phyloP scores from a whole-genome alignment of 768 basidiomycete species.

The Boletus speciosus region DNA sequence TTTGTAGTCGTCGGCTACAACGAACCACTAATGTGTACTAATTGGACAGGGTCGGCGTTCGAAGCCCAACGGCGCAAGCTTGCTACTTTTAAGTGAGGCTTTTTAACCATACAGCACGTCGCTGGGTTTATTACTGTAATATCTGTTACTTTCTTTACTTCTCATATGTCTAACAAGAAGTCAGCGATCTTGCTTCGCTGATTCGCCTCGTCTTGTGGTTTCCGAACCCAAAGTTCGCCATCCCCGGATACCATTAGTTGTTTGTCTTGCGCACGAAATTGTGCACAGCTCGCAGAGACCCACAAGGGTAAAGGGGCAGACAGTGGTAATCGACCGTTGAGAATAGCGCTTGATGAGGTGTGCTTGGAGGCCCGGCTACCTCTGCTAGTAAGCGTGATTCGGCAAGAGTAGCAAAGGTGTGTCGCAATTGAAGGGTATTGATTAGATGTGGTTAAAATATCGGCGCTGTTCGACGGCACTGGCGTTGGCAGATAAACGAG shows the following conservation, averaged over 20 bases:
- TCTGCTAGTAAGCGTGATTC: conserved; percentile 56
- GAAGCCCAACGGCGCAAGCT: background rate
- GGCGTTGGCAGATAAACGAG: conserved; percentile 5
- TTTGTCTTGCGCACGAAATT: conserved; percentile 1
- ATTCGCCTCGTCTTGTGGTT: conserved; percentile 30
- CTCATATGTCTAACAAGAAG: conserved; percentile 36
- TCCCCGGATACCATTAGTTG: background rate
- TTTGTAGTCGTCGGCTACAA: conserved; percentile 34
- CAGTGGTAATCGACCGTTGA: conserved; percentile 7
- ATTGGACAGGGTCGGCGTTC: background rate
- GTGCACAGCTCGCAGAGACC: conserved; percentile 21
- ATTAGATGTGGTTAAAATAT: background rate
- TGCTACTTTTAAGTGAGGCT: background rate
- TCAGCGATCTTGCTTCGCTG: conserved; percentile 39
- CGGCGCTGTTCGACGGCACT: background rate
- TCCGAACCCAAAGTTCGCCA: conserved; percentile 32
- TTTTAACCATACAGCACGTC: background rate
- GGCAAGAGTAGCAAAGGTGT: conserved; percentile 61
- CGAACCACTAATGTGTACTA: background rate
- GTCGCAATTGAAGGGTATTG: conserved; percentile 33
- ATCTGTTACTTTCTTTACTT: background rate
- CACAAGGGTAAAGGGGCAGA: conserved; percentile 31
- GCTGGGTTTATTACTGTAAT: background rate
- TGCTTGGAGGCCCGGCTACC: conserved; percentile 42
- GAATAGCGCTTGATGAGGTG: background rate